Evolutionary conservation across 1,284 basidiomycete species (phyloP).

Genomic region (Sanguinoderma infundibulare): DNA sequence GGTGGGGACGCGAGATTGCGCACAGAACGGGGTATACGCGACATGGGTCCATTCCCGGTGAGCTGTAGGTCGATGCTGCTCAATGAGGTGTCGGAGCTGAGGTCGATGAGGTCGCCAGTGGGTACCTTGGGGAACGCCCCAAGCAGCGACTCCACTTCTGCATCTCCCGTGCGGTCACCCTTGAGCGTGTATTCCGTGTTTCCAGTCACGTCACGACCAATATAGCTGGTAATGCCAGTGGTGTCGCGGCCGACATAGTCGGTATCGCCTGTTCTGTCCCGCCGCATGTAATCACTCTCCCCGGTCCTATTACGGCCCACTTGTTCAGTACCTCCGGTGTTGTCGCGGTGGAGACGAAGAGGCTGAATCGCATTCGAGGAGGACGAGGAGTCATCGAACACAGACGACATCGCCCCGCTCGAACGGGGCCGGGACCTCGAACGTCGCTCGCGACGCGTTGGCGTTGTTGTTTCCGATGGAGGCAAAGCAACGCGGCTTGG

Average conservation of each 20-base stretch:
- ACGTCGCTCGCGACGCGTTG: conserved; percentile 28
- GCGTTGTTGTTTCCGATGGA: conserved; percentile 28
- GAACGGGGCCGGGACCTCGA: conserved; percentile 29
- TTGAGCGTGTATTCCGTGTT: conserved; percentile 21
- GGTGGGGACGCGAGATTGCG: conserved; percentile 10
- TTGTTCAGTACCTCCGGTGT: conserved; percentile 9
- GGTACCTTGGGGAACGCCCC: conserved; percentile 24
- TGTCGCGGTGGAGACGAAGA: conserved; percentile 16
- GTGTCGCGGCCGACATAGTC: conserved; percentile 6
- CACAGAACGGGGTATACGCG: conserved; percentile 25
- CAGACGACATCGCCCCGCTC: conserved; percentile 16
- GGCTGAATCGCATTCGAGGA: conserved; percentile 1
- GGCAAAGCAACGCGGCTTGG: conserved; percentile 14
- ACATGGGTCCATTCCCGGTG: conserved; percentile 23
- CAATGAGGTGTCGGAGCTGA: conserved; percentile 25
- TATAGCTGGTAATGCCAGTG: conserved; percentile 7
- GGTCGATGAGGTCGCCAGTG: conserved; percentile 32
- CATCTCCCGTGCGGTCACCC: conserved; percentile 30
- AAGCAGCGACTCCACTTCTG: conserved; percentile 34
- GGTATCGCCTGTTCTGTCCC: conserved; percentile 20
- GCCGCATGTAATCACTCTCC: conserved; percentile 11
- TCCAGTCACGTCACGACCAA: conserved; percentile 20
- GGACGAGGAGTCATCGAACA: neutral
- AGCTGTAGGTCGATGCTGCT: conserved; percentile 16
- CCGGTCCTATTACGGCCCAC: conserved; percentile 26